phyloP scores from a whole-genome alignment of 2,329 filamentous ascomycete genomes.

The Fusarium temperatum region DNA sequence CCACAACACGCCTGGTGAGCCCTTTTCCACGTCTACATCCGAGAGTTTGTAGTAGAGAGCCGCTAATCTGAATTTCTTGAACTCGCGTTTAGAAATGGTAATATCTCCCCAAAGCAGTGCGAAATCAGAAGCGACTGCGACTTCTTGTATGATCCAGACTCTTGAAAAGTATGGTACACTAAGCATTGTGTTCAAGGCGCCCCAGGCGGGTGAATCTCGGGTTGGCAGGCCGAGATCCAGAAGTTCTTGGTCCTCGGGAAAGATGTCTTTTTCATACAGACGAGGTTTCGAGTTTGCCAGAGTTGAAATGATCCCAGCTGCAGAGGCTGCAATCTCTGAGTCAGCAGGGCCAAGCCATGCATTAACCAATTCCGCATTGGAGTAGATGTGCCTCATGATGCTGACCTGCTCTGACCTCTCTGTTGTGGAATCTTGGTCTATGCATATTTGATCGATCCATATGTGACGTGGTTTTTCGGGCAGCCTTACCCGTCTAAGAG shows the following conservation, averaged over 20 bases:
- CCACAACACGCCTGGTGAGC: neutral
- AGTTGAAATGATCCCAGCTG: neutral
- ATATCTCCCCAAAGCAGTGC: neutral
- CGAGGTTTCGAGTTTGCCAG: neutral
- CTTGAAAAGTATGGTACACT: neutral
- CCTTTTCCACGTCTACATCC: neutral
- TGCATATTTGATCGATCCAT: neutral
- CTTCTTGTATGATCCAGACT: neutral
- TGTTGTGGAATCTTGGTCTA: neutral
- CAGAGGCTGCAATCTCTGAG: neutral
- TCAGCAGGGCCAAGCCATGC: neutral
- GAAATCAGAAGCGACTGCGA: neutral
- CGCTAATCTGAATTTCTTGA: neutral
- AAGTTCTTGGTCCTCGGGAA: neutral
- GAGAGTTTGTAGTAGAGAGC: neutral
- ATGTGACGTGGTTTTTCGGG: fast-evolving
- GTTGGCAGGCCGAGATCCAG: neutral
- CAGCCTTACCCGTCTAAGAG: neutral
- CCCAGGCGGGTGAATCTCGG: neutral
- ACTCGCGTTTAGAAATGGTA: neutral
- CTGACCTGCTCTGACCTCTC: neutral
- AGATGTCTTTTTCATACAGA: neutral
- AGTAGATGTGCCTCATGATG: neutral
- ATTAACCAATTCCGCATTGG: neutral
- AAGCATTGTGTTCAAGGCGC: neutral